phyloP scores from a whole-genome alignment of 176 grass and related monocot species.

The Calamus simplicifolius region DNA sequence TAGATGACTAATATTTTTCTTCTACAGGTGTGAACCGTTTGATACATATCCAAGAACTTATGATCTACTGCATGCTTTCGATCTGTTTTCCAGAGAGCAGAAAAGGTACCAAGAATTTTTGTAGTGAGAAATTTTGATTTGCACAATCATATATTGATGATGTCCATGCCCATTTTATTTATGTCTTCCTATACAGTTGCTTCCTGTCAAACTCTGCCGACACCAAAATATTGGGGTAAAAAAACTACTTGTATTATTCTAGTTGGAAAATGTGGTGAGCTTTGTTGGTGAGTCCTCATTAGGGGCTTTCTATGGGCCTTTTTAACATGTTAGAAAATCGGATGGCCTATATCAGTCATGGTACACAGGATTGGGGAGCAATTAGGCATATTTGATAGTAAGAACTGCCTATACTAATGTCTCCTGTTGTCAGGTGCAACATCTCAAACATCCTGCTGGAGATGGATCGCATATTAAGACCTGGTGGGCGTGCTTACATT shows the following conservation, averaged over 20 bases:
- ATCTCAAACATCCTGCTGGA: constrained; percentile 26
- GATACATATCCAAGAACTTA: constrained; percentile 60
- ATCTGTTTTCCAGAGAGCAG: constrained; percentile 36
- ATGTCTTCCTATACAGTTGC: not conserved
- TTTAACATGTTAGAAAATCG: not conserved
- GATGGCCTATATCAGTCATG: not conserved
- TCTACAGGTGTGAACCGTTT: constrained; percentile 41
- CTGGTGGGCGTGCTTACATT: constrained; percentile 30
- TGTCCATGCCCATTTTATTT: not conserved
- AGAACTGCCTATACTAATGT: not conserved
- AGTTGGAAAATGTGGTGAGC: too few species aligned
- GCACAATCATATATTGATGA: not conserved
- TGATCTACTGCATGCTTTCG: constrained; percentile 43
- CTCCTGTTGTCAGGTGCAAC: constrained; percentile 23
- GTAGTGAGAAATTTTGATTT: not conserved
- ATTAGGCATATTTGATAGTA: not conserved
- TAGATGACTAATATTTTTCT: not conserved
- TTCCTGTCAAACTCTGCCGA: too few species aligned
- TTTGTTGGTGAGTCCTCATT: too few species aligned
- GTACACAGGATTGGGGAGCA: not conserved
- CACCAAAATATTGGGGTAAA: too few species aligned
- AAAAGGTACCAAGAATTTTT: constrained; percentile 18
- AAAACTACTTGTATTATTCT: too few species aligned
- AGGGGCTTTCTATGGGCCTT: too few species aligned
- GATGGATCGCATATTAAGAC: constrained; percentile 37